Percentiles rank a stretch among this genome's conserved stretches.
phyloP scores from a whole-genome alignment of 2,329 filamentous ascomycete genomes.

The Biscogniauxia marginata region DNA sequence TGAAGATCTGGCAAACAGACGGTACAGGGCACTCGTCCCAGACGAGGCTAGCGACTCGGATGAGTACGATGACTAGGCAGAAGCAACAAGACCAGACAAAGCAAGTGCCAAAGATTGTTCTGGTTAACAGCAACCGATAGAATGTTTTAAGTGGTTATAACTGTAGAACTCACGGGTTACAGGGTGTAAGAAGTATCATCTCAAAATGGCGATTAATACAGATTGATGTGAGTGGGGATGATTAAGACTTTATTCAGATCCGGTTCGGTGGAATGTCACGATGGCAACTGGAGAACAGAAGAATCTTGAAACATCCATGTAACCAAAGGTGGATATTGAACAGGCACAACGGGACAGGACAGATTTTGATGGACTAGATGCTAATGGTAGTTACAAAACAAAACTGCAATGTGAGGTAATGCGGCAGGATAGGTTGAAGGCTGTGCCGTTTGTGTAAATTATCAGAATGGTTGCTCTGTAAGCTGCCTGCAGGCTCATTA shows the following conservation, averaged over 20 bases:
- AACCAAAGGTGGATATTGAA: not conserved
- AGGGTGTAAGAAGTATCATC: not conserved
- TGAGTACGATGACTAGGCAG: constrained; percentile 50
- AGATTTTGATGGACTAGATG: not conserved
- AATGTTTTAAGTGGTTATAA: not conserved
- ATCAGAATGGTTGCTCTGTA: not conserved
- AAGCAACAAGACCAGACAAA: not conserved
- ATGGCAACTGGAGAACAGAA: not conserved
- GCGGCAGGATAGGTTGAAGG: not conserved
- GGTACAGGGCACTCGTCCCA: constrained; percentile 74
- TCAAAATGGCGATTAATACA: not conserved
- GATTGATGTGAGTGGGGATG: not conserved
- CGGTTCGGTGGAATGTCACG: not conserved
- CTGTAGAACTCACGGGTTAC: not conserved
- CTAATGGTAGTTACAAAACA: not conserved
- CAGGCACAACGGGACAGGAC: not conserved
- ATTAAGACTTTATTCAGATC: not conserved
- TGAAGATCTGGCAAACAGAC: constrained; percentile 77
- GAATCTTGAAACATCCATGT: not conserved
- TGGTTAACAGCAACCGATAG: not conserved
- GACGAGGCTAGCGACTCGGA: constrained; percentile 76
- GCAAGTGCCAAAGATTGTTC: not conserved
- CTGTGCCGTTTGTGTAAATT: not conserved
- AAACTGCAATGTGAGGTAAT: not conserved
- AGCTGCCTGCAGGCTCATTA: not conserved